A percentile compares a stretch with the other conserved stretches of the same genome.
Conservation (phyloP, 1,139 yeast species). For the Magnusiomyces sp. region DNA sequence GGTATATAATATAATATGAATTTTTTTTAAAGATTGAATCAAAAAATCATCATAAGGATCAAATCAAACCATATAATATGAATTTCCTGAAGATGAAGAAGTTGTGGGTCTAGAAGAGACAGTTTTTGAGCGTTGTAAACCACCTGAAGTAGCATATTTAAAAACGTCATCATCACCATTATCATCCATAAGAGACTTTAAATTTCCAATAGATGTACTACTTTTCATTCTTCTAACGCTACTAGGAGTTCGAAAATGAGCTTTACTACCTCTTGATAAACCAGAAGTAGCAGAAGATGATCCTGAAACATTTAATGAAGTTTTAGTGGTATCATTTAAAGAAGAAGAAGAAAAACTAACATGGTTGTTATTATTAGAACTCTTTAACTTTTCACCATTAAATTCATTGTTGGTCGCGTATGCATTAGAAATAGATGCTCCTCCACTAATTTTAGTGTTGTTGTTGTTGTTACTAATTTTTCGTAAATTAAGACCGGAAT, state of each 20-base stretch:
- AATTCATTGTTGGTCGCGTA: neutral
- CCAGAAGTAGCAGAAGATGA: neutral
- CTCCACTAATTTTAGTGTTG: neutral
- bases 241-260: neutral
- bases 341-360: too few species aligned
- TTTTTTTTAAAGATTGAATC: neutral
- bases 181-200: neutral
- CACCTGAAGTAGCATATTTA: neutral
- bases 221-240: neutral
- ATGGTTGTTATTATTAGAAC: neutral
- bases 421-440: neutral
- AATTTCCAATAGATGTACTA: neutral
- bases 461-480: neutral
- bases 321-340: too few species aligned
- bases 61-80: conserved; percentile 2
- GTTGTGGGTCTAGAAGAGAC: neutral
- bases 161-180: neutral
- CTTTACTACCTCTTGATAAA: neutral
- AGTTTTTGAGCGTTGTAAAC: neutral
- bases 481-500: neutral
- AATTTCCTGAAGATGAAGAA: neutral
- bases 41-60: neutral
- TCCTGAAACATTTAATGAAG: neutral
- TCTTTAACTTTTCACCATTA: neutral
- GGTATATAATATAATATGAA: neutral